A percentile compares a stretch with the other conserved stretches of the same genome.
Evolutionary conservation across 2,329 filamentous ascomycete genomes (phyloP).

Genomic region (Clonostachys rhizophaga): DNA sequence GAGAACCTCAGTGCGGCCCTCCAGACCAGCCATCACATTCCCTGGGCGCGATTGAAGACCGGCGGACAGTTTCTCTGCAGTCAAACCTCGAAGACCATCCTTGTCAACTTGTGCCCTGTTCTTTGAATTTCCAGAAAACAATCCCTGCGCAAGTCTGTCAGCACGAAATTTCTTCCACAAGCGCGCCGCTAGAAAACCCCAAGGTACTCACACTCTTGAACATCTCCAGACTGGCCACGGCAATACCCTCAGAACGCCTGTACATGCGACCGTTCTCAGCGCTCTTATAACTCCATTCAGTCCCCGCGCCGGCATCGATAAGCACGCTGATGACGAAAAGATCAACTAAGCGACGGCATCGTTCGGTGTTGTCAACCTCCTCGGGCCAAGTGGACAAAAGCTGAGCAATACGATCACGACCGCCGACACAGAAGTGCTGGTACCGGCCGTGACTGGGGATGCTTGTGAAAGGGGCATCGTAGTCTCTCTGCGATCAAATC

Average conservation of each 20-base stretch:
- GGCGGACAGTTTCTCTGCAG: conserved; percentile 67
- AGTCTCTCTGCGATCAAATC: conserved; percentile 38
- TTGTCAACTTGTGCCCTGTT: conserved; percentile 91
- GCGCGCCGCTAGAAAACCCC: too few relatives aligned
- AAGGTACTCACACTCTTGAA: conserved; percentile 63
- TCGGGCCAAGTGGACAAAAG: conserved; percentile 66
- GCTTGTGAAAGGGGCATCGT: conserved; percentile 45
- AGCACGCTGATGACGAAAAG: conserved; percentile 77
- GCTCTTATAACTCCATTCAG: conserved; percentile 88
- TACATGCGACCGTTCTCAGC: conserved; percentile 81
- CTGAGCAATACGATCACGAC: conserved; percentile 67
- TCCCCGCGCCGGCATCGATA: conserved; percentile 85
- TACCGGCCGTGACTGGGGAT: conserved; percentile 87
- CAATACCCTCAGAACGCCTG: conserved; percentile 81
- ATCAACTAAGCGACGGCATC: conserved; percentile 70
- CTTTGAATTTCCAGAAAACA: conserved; percentile 77
- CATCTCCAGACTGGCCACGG: conserved; percentile 77
- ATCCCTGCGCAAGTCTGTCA: conserved; percentile 43
- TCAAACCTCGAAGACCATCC: conserved; percentile 69
- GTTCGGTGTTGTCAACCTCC: conserved; percentile 66
- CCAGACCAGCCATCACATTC: conserved; percentile 79
- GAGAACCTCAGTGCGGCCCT: conserved; percentile 78
- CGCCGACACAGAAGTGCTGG: conserved; percentile 82
- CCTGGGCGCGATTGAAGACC: conserved; percentile 79
- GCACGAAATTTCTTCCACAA: background rate